Evolutionary conservation across 768 basidiomycete species (phyloP), one percentile per base, ranked within the genome.

Genomic region (Termitomyces sp.): DNA sequence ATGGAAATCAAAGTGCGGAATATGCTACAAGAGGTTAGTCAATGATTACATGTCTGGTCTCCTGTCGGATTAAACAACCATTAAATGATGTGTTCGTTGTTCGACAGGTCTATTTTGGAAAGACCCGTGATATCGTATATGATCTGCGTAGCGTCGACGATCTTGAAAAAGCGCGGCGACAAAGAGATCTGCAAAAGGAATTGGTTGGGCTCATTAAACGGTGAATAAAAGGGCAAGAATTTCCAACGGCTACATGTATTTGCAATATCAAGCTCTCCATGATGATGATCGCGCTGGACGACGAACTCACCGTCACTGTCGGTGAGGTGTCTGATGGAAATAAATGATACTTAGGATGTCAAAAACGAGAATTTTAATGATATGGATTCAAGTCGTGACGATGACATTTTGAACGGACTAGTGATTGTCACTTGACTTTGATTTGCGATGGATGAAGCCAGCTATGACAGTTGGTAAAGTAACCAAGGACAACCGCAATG

Each of bases 1-100:
- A 95, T 96, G 92, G 97, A 99, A 74, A 93, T 95, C 70, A 98
- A 98, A 77, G 94, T 98, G 93, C 83, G 97, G 40, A 97, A 97
- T 72, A 76, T 94, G 56, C 78, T 99, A 49, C 90, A 93, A 72
- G 92, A 94, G 78, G 92, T 85, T 58, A 47, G 75, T 60, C 55
- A 20, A 43, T 5, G 5, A 30, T 36, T 36, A 4, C 16, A 22
- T 13, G 14, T 46, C 26, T 46, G 16, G 24, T 26, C 24, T 6
- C 28, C 28, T 26, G 6, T 30, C 8, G 6, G 4, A 16, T 47
- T 6, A 35, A 35, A 9, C 38, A 26, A 13, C 28, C 32, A 46
- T 55, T 61, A 22, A 63, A n/a, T 18, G 36, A 42, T 55, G 8
- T 33, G 9, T 54, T 50, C 42, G 9, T 54, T 50, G 28, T 48